Base-by-base conservation (phyloP, 2,329 filamentous ascomycete genomes). In the Fusarium sp. region DNA sequence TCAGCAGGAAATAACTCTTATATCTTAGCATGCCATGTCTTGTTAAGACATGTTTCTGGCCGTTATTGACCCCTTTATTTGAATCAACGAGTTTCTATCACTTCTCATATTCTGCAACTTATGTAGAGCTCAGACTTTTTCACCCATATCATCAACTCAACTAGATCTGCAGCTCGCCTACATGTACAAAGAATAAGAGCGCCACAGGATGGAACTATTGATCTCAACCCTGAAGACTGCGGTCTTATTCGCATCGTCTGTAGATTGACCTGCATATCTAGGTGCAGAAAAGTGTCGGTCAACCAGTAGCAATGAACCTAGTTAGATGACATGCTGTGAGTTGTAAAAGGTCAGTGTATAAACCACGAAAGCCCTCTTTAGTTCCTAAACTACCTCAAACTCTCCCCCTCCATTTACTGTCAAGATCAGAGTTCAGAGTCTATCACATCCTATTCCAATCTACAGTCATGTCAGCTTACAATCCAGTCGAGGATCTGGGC, bases 401-500 rank as follows among this genome's bases (percentile, higher is more conserved):
- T 22, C 35, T 22, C 15, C 7, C 4, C 28, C 5, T 0, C 7
- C 17, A 7, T 7, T 49, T 15, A 3, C 17, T 14, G 12, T n/a
- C 5, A 3, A 15, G 14, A 14, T 7, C 7, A 3, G 12, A 38
- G 12, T 6, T 24, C n/a, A 5, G 18, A 52, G 9, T 36, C 22
- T 14, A 15, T 6, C 8, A 15, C 33, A 22, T 14, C 22, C 7
- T 22, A 17, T 5, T 42, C 28, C 33, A 28, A 63, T 13, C 28
- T 20, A 55, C 45, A 44, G 33, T 15, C n/a, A 77, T 77, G 72
- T 26, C 55, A 18, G 52, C 41, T 15, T 47, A 55, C 15, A 55
- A 72, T 8, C 56, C 74, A 13, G 60, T 67, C 7, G 22, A 63
- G 18, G 56, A 60, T 5, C 45, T 83, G 4, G 82, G 78, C 20